Evolutionary conservation across 345 rosid genomes (phyloP).

Genomic region (Sonneratia caseolaris): DNA sequence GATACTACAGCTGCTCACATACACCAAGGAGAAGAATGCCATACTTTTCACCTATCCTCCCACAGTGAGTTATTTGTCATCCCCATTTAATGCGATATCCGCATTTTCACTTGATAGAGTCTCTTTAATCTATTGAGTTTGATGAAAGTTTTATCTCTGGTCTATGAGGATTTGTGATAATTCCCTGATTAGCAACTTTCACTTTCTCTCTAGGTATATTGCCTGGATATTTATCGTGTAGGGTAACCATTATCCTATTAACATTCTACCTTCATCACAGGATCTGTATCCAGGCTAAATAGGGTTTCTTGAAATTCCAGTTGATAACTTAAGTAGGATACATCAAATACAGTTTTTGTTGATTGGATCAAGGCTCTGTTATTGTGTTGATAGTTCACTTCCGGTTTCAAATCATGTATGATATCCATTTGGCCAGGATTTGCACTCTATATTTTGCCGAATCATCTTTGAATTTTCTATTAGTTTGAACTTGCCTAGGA

Average conservation of each 20-base stretch:
- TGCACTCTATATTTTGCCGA: neutral
- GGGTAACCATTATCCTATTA: too few relatives aligned
- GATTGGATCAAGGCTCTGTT: neutral
- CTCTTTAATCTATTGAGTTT: too few relatives aligned
- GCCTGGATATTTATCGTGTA: too few relatives aligned
- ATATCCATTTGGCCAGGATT: neutral
- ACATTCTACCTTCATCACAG: too few relatives aligned
- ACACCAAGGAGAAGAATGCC: constrained; percentile 85
- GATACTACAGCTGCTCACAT: constrained; percentile 71
- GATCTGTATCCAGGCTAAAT: neutral
- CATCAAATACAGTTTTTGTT: neutral
- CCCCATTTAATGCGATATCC: too few relatives aligned
- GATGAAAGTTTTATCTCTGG: too few relatives aligned
- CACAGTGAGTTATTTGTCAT: constrained; percentile 32
- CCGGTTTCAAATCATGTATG: neutral
- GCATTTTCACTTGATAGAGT: too few relatives aligned
- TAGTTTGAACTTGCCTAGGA: neutral
- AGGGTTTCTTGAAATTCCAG: neutral
- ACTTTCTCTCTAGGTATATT: too few relatives aligned
- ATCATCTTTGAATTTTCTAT: neutral
- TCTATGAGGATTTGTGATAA: too few relatives aligned
- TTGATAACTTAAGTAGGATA: neutral
- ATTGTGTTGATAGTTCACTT: neutral
- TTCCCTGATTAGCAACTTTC: too few relatives aligned
- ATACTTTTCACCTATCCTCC: constrained; percentile 88